These are phyloP conservation scores for Globisporangium yorkense DNA, from an alignment of 352 stramenopile genomes.

Conservation along the genomic window DNA sequence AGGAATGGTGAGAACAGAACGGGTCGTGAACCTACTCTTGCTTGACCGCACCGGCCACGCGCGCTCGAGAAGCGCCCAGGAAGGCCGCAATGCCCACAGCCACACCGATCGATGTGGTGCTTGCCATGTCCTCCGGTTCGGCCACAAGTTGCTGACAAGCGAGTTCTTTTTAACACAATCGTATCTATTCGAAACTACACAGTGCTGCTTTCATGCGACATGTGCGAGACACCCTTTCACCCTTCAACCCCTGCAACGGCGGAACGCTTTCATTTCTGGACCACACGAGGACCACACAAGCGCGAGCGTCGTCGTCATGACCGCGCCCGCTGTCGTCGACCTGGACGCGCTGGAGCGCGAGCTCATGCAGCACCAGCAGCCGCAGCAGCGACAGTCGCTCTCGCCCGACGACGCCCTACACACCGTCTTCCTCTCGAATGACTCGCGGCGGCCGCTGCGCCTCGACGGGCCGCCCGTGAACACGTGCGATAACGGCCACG, in stretches of 20 bases:
- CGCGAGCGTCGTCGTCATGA: too few species aligned
- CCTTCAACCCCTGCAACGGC: conserved; percentile 4
- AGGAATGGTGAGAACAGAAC: background rate
- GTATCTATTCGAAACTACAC: too few species aligned
- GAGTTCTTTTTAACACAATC: too few species aligned
- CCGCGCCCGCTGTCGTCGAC: conserved; percentile 3
- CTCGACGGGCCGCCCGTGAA: conserved; percentile 11
- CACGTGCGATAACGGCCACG: conserved; percentile 15
- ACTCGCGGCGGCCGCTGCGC: conserved; percentile 3
- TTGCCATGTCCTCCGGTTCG: background rate
- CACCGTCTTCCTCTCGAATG: conserved; percentile 9
- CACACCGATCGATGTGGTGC: background rate
- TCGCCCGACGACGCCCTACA: background rate
- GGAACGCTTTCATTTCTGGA: conserved; percentile 6
- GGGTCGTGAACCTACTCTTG: conserved; percentile 15
- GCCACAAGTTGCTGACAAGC: too few species aligned
- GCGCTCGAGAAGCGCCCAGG: conserved; percentile 13
- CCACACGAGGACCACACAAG: too few species aligned
- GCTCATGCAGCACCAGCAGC: background rate
- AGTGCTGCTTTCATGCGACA: too few species aligned
- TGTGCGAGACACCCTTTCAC: background rate
- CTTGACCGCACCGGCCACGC: conserved; percentile 37
- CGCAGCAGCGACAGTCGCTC: background rate
- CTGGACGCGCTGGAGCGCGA: background rate
- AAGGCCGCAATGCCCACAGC: conserved; percentile 47